Percentiles rank a stretch among this genome's conserved stretches.
phyloP scores from a whole-genome alignment of 257 asterid species.

The Vinca minor region DNA sequence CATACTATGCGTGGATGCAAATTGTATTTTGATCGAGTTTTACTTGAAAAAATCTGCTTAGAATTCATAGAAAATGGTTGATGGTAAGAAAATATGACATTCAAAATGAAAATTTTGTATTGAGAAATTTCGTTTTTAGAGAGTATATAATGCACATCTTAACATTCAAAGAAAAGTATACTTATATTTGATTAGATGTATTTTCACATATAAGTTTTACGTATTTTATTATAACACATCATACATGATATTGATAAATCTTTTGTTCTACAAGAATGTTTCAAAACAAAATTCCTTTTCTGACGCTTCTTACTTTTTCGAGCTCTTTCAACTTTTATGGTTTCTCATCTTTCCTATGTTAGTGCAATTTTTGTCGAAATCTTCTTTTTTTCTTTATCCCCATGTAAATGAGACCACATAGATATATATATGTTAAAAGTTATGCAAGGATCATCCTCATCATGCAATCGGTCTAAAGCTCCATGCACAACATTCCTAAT shows the following conservation, averaged over 20 bases:
- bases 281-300: background rate
- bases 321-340: no score
- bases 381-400: slow-evolving; percentile 22
- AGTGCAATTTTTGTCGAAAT: slow-evolving; percentile 12
- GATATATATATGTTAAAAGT: slow-evolving; percentile 1
- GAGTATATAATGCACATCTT: no score
- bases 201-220: background rate
- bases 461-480: slow-evolving; percentile 26
- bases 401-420: slow-evolving; percentile 22
- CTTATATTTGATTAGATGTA: background rate
- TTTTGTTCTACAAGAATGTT: background rate
- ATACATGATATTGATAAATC: background rate
- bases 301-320: background rate
- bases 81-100: no score
- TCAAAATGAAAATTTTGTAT: no score
- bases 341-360: background rate
- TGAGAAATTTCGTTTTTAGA: no score
- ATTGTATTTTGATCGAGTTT: no score
- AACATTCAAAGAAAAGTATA: background rate
- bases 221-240: background rate
- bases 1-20: no score
- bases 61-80: no score
- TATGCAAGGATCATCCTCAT: slow-evolving; percentile 25
- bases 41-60: no score
- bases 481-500: slow-evolving; percentile 17